A percentile compares a stretch with the other conserved stretches of the same genome.
Evolutionary conservation across 148 eudicot genomes (phyloP).

Genomic region (Camellia lanceoleosa): DNA sequence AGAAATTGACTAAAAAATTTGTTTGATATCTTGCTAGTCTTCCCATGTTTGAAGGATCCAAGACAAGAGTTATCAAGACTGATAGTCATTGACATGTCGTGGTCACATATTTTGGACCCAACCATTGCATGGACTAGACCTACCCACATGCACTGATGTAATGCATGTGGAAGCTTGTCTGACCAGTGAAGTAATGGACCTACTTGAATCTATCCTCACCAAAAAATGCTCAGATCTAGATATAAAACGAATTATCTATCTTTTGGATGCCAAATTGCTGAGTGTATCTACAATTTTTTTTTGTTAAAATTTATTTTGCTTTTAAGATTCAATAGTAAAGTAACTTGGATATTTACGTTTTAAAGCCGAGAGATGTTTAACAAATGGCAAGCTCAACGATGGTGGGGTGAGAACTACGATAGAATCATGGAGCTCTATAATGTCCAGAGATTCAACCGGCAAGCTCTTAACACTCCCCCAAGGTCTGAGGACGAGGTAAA

Average conservation of each 20-base stretch:
- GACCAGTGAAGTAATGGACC: background rate
- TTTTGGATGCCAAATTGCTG: background rate
- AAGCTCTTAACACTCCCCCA: slow-evolving; percentile 84
- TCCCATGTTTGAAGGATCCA: background rate
- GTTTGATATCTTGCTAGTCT: too few relatives aligned
- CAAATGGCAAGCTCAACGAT: slow-evolving; percentile 98
- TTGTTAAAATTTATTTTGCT: slow-evolving; percentile 4
- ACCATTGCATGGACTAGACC: background rate
- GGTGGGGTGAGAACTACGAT: slow-evolving; percentile 99
- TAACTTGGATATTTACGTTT: slow-evolving; percentile 14
- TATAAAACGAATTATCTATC: background rate
- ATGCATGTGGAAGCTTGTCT: slow-evolving; percentile 1
- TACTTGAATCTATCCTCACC: background rate
- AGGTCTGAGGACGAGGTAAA: slow-evolving; percentile 79
- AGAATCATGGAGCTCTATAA: slow-evolving; percentile 98
- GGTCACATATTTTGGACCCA: background rate
- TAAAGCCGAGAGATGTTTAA: slow-evolving; percentile 94
- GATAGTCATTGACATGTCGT: background rate
- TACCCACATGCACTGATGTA: background rate
- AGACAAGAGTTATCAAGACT: background rate
- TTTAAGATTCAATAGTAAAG: slow-evolving; percentile 13
- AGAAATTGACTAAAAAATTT: background rate
- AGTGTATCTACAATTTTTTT: background rate
- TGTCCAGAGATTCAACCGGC: slow-evolving; percentile 92
- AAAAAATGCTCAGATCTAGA: background rate